A percentile compares a stretch with the other conserved stretches of the same genome.
phyloP scores from a whole-genome alignment of 1,284 basidiomycete genomes.

The Ustilago hordei region DNA sequence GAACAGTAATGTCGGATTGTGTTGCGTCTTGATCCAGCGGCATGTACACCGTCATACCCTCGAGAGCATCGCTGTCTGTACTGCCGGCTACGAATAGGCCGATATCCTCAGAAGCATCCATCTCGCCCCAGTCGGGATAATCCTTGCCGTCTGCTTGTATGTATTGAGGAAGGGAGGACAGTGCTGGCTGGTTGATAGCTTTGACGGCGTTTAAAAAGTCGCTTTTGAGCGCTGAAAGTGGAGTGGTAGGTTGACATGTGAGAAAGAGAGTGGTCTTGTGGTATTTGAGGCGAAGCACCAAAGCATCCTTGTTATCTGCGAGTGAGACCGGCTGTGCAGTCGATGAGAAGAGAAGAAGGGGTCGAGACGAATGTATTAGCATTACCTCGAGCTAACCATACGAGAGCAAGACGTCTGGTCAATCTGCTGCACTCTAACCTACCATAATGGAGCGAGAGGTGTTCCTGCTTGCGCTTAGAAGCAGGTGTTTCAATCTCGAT shows the following conservation, averaged over 20 bases:
- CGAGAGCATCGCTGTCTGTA: slow-evolving; percentile 22
- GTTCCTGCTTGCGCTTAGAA: not conserved
- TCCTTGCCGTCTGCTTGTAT: slow-evolving; percentile 34
- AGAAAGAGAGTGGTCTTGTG: slow-evolving; percentile 49
- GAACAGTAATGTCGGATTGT: slow-evolving; percentile 25
- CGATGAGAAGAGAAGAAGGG: not conserved
- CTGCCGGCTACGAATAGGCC: slow-evolving; percentile 43
- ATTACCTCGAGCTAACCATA: too few relatives aligned
- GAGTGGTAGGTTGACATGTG: slow-evolving; percentile 31
- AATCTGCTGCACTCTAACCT: not conserved
- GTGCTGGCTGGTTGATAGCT: slow-evolving; percentile 35
- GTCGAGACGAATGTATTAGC: not conserved
- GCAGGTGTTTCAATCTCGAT: not conserved
- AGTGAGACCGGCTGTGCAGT: slow-evolving; percentile 27
- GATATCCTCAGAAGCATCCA: slow-evolving; percentile 34
- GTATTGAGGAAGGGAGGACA: slow-evolving; percentile 23
- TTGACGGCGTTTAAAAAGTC: slow-evolving; percentile 32
- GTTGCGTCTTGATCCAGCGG: slow-evolving; percentile 36
- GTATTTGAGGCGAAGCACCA: slow-evolving; percentile 48
- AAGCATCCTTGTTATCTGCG: slow-evolving; percentile 36
- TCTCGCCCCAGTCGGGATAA: slow-evolving; percentile 31
- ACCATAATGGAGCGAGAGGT: not conserved
- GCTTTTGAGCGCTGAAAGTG: slow-evolving; percentile 27
- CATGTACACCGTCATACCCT: slow-evolving; percentile 44
- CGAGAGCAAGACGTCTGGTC: not conserved